These are phyloP conservation scores for Helotiales sp. DNA, from an alignment of 2,329 filamentous ascomycete species.

Conservation along the genomic window DNA sequence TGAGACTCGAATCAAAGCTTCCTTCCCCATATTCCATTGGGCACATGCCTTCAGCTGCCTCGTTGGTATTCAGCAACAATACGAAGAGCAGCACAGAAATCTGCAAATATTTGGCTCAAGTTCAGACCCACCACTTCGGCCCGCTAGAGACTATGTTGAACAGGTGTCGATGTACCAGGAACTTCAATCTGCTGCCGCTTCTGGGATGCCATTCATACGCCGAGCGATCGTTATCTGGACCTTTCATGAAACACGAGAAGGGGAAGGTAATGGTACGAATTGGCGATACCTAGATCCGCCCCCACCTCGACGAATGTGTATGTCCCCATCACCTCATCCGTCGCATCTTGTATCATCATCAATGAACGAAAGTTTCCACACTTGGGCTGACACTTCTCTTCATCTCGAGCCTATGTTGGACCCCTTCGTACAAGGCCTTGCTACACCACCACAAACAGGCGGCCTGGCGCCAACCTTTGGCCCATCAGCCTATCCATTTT, in stretches of 20 bases:
- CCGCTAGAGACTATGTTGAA: constrained; percentile 57
- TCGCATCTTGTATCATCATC: constrained; percentile 51
- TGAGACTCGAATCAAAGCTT: constrained; percentile 30
- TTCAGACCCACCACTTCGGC: constrained; percentile 32
- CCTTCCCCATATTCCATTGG: constrained; percentile 34
- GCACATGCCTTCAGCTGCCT: constrained; percentile 32
- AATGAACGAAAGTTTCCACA: constrained; percentile 58
- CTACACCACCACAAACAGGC: constrained; percentile 57
- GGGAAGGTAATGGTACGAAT: constrained; percentile 53
- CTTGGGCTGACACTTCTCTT: constrained; percentile 43
- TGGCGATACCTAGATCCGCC: constrained; percentile 55
- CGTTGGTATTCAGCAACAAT: constrained; percentile 24
- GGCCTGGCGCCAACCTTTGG: constrained; percentile 41
- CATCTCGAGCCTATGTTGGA: constrained; percentile 43
- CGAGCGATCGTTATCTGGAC: constrained; percentile 64
- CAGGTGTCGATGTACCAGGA: constrained; percentile 69
- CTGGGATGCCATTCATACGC: constrained; percentile 50
- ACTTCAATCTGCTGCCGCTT: constrained; percentile 56
- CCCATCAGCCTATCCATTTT: constrained; percentile 16
- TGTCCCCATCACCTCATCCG: constrained; percentile 38
- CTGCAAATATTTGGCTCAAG: constrained; percentile 38
- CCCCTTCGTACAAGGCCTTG: constrained; percentile 52
- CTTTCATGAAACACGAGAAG: constrained; percentile 53
- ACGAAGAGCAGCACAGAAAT: constrained; percentile 47
- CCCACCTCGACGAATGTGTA: constrained; percentile 25